Conservation (phyloP, 2,329 filamentous ascomycete species). For the Periconia sp. region DNA sequence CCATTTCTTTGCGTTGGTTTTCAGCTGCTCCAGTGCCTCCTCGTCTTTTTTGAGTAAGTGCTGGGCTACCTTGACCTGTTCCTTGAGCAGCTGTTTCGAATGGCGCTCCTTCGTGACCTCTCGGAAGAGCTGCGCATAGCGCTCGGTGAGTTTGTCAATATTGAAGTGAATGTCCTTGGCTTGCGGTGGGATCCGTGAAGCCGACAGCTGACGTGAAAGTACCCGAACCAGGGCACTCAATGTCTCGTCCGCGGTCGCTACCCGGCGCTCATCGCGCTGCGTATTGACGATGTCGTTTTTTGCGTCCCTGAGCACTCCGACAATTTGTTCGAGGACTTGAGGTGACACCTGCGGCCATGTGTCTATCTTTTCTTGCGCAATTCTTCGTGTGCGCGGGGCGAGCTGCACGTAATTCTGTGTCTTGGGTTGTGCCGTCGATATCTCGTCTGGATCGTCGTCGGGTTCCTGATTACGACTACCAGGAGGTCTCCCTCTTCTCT, state of each 20-base stretch:
- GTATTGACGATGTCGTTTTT: constrained; percentile 68
- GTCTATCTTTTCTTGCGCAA: constrained; percentile 45
- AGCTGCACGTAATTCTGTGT: constrained; percentile 40
- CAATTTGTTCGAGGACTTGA: constrained; percentile 62
- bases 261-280: constrained; percentile 53
- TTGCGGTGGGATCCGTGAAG: constrained; percentile 70
- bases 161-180: constrained; percentile 62
- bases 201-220: constrained; percentile 63
- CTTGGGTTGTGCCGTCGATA: constrained; percentile 20
- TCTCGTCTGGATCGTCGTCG: constrained; percentile 23
- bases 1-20: constrained; percentile 36
- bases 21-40: constrained; percentile 33
- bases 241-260: constrained; percentile 61
- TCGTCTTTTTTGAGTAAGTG: constrained; percentile 33
- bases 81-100: constrained; percentile 64
- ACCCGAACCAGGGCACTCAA: constrained; percentile 62
- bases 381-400: constrained; percentile 40
- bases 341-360: constrained; percentile 63
- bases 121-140: constrained; percentile 55
- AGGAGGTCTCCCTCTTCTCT: not conserved
- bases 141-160: constrained; percentile 68
- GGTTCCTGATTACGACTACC: constrained; percentile 1
- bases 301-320: constrained; percentile 62
- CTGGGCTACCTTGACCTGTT: constrained; percentile 65
- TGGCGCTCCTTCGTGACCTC: constrained; percentile 67